phyloP scores from a whole-genome alignment of 2,329 filamentous ascomycete species.

The Colletotrichum sp. region DNA sequence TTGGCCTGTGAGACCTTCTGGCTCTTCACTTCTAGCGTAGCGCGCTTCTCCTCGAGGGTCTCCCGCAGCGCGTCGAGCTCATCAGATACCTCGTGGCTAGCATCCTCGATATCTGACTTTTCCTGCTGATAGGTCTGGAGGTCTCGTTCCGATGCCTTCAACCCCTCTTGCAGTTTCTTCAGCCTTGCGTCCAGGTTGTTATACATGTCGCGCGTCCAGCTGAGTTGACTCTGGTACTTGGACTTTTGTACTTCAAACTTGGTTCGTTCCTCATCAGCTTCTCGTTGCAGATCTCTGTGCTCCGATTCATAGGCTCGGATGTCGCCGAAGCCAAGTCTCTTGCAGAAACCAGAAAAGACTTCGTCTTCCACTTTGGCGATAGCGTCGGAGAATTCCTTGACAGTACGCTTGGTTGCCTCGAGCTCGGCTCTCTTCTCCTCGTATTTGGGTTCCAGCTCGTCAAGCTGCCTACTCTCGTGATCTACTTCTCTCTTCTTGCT shows the following conservation, averaged over 20 bases:
- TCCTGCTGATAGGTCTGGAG: slow-evolving; percentile 74
- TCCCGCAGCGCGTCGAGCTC: slow-evolving; percentile 80
- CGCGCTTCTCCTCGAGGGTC: slow-evolving; percentile 70
- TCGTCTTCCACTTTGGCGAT: slow-evolving; percentile 87
- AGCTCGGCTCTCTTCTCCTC: slow-evolving; percentile 74
- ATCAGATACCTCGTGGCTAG: slow-evolving; percentile 74
- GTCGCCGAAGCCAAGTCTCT: slow-evolving; percentile 82
- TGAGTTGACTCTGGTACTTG: slow-evolving; percentile 67
- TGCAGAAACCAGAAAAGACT: slow-evolving; percentile 86
- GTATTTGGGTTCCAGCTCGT: slow-evolving; percentile 79
- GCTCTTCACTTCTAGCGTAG: slow-evolving; percentile 70
- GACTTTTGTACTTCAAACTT: slow-evolving; percentile 87
- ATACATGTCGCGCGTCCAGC: slow-evolving; percentile 59
- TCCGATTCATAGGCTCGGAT: slow-evolving; percentile 94
- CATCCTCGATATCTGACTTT: slow-evolving; percentile 75
- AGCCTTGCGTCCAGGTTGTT: slow-evolving; percentile 71
- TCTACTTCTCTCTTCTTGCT: slow-evolving; percentile 85
- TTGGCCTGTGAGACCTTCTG: slow-evolving; percentile 81
- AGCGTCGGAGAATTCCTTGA: slow-evolving; percentile 60
- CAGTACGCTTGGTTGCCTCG: slow-evolving; percentile 56
- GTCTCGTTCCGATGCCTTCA: slow-evolving; percentile 70
- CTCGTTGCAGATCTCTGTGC: slow-evolving; percentile 90
- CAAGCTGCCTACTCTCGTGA: slow-evolving; percentile 73
- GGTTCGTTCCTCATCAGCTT: slow-evolving; percentile 84
- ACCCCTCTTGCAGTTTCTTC: slow-evolving; percentile 67